Evolutionary conservation across 2,329 filamentous ascomycete genomes (phyloP), one percentile per base, ranked within the genome.

Genomic region (Pestalotiopsis sp.): DNA sequence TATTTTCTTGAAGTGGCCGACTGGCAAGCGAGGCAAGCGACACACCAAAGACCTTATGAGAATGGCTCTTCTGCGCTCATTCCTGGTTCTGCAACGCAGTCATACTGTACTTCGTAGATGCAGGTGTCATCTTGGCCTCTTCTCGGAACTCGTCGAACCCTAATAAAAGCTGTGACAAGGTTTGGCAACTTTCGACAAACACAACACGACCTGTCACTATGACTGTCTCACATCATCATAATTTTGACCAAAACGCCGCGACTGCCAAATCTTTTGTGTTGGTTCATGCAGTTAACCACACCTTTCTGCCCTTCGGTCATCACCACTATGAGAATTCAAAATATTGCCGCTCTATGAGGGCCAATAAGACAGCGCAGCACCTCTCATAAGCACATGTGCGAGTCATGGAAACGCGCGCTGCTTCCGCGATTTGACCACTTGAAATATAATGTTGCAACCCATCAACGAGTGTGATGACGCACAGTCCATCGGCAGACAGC

Each of bases 371-470:
- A 23, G 61, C 39, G 38, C 23, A 31, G 38, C 36, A 31, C 61
- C 13, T 62, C 36, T 49, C 20, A 39, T 49, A 39, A 31, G 39
- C 20, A 31, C 39, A 64, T 39, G 25, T 52, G 41, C 61, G 61
- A 64, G 61, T 64, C 61, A 64, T 64, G 38, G 38, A 62, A 62
- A 62, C 31, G 38, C 27, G 59, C 59, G 59, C 59, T 39, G 25
- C 17, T 45, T 64, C 38, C 62, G 62, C 62, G 39, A 62, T 36
- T 62, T 38, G 27, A 62, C 31, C 17, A n/a, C 13, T 17, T 62
- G 27, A 27, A 45, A 36, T 11, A 60, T 52, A 64, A n/a, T 38
- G 25, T 25, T 52, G 62, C 41, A 45, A 64, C 62, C 62, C 20
- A 45, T 20, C 27, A 39, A 64, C 36, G 62, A 64, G 25, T 52